These are phyloP conservation scores for Penicillium nordicum DNA, from an alignment of 2,329 filamentous ascomycete genomes.

Conservation along the genomic window DNA sequence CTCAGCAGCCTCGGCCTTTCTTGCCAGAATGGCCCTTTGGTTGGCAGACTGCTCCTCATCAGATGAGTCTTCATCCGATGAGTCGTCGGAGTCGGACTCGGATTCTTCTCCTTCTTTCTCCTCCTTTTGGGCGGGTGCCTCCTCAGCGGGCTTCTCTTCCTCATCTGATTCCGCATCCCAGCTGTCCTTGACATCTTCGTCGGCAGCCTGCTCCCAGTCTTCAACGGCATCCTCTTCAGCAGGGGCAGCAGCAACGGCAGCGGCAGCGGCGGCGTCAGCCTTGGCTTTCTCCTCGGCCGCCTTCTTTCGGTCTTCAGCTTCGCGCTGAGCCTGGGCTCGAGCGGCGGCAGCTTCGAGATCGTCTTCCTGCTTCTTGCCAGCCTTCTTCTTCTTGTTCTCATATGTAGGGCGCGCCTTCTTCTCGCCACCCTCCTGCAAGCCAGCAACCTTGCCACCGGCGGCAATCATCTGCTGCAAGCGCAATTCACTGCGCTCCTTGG, in stretches of 20 bases:
- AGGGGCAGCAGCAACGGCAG: slow-evolving; percentile 41
- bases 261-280: slow-evolving; percentile 67
- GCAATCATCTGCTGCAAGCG: slow-evolving; percentile 50
- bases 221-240: slow-evolving; percentile 58
- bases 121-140: slow-evolving; percentile 32
- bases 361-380: slow-evolving; percentile 59
- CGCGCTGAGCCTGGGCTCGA: slow-evolving; percentile 44
- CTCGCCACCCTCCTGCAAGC: slow-evolving; percentile 49
- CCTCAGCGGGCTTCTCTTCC: slow-evolving; percentile 53
- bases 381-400: slow-evolving; percentile 75
- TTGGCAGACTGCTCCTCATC: slow-evolving; percentile 71
- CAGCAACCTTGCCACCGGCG: slow-evolving; percentile 46
- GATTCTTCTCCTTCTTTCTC: slow-evolving; percentile 30
- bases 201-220: slow-evolving; percentile 82
- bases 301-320: slow-evolving; percentile 54
- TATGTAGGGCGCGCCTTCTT: slow-evolving; percentile 71
- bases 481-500: slow-evolving; percentile 46
- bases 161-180: slow-evolving; percentile 69
- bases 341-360: slow-evolving; percentile 51
- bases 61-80: slow-evolving; percentile 50
- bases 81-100: slow-evolving; percentile 36
- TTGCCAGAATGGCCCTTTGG: slow-evolving; percentile 67
- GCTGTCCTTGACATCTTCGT: slow-evolving; percentile 82
- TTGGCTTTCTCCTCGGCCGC: slow-evolving; percentile 76
- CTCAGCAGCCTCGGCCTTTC: slow-evolving; percentile 85